Conservation (phyloP, 495 filamentous ascomycete genomes). For the Penicillium paradoxum region DNA sequence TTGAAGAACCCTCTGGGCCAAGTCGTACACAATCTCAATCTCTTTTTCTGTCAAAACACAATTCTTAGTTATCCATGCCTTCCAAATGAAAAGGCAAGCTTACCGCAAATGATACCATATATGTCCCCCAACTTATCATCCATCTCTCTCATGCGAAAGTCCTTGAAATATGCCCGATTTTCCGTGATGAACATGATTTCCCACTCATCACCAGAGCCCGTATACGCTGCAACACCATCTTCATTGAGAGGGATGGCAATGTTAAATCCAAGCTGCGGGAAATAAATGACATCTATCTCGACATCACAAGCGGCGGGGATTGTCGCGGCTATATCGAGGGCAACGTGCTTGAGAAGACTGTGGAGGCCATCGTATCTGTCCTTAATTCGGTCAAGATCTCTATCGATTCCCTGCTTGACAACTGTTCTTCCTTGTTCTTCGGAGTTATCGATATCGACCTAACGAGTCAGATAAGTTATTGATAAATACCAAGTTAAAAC, state of each 20-base stretch:
- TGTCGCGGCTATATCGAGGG: constrained; percentile 52
- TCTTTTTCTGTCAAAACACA: constrained; percentile 61
- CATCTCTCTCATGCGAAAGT: constrained; percentile 74
- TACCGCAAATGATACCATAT: constrained; percentile 76
- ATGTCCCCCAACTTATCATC: constrained; percentile 81
- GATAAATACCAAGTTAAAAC: not conserved
- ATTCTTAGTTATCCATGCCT: not conserved
- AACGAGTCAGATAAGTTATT: constrained; percentile 4
- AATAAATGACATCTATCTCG: constrained; percentile 75
- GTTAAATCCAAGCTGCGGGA: constrained; percentile 88
- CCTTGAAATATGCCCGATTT: constrained; percentile 80
- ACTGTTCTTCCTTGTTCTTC: constrained; percentile 68
- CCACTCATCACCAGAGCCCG: constrained; percentile 63
- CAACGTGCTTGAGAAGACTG: constrained; percentile 62
- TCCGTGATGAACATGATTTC: constrained; percentile 72
- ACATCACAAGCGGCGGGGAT: constrained; percentile 59
- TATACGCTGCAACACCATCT: constrained; percentile 57
- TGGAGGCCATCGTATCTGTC: constrained; percentile 71
- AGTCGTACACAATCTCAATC: constrained; percentile 79
- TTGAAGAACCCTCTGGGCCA: constrained; percentile 66
- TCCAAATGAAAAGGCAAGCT: constrained; percentile 13
- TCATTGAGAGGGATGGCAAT: constrained; percentile 66
- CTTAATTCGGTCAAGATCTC: constrained; percentile 73
- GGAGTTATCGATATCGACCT: constrained; percentile 81
- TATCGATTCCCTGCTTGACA: constrained; percentile 66